Percentiles rank a stretch among this genome's conserved stretches.
Conservation (phyloP, 164 flowering plant genomes). For the Amborella trichopoda region DNA sequence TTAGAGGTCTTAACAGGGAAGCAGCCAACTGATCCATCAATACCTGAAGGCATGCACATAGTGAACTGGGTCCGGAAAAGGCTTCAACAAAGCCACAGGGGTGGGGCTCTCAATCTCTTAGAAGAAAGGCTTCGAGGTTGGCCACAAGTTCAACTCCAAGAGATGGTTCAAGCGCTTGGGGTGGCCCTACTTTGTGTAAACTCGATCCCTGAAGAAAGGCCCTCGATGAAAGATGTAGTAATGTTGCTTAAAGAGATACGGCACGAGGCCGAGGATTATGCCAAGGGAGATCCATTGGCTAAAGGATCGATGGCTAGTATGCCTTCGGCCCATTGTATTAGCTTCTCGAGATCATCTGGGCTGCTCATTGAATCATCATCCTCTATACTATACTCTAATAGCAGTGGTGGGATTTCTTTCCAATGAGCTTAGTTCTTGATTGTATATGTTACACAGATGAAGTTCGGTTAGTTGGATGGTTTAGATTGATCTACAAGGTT, state of each 20-base stretch:
- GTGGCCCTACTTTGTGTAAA: conserved; percentile 49
- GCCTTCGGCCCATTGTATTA: conserved; percentile 31
- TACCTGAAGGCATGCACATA: conserved; percentile 41
- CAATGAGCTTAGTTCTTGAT: no score
- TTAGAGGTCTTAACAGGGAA: conserved; percentile 50
- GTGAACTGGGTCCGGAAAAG: conserved; percentile 31
- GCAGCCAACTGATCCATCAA: conserved; percentile 30
- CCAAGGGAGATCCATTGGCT: conserved; percentile 13
- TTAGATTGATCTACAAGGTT: no score
- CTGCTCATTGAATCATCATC: conserved; percentile 34
- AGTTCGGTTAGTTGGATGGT: no score
- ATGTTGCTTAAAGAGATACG: conserved; percentile 41
- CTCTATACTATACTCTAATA: no score
- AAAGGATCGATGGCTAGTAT: conserved; percentile 11
- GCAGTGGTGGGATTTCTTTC: no score
- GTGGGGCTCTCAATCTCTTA: conserved; percentile 23
- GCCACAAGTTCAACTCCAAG: conserved; percentile 34
- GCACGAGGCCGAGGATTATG: conserved; percentile 28
- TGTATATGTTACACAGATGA: no score
- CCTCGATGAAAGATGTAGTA: conserved; percentile 50
- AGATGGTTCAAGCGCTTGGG: conserved; percentile 55
- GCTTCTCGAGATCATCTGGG: conserved; percentile 43
- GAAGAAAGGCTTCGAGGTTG: conserved; percentile 25
- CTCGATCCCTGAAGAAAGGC: conserved; percentile 38
- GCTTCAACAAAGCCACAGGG: conserved; percentile 16